Evolutionary conservation across 805 yeast genomes (phyloP), one percentile per base, ranked within the genome.

Genomic region (Candida lessepsii): DNA sequence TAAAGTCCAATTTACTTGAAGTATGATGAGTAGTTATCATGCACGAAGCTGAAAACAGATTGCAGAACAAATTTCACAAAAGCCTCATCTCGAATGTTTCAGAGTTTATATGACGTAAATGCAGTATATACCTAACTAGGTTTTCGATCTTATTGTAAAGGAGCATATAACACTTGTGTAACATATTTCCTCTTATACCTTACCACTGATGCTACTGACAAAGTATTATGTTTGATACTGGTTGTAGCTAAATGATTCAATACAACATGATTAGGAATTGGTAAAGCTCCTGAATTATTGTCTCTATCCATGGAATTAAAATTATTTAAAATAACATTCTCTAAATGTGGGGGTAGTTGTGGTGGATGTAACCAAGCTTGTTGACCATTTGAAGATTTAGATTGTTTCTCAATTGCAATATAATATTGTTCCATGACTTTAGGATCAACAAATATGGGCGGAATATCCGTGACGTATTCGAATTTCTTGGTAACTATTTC

Each of bases 181-280:
- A 83, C 93, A 59, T 89, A 90, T 65, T 84, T 88, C 45, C 90
- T 75, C 59, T 85, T 82, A 66, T 90, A 90, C 57, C 97, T 74
- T 25, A 87, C 90, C 15, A 90, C 87, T 29, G 89, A 80, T 2
- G 96, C 96, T 34, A 90, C 97, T 6, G 97, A 95, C 42, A 90
- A 70, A 0, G 96, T 91, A 60, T 88, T 89, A 57, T 90, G 96
- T 57, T 90, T 88, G 54, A 90, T 90, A 48, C 93, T 83, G 9
- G 96, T 88, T 6, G 97, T 90, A n/a, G 96, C 96, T 61, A 90
- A 70, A 61, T 90, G 98, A 58, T 90, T 90, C 52, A 90, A 69
- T 17, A 90, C 95, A 41, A 90, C 98, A 58, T 90, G 97, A 57
- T 90, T 88, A 10, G 98, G 98, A 41, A 89, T 88, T 8, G 95